Base-by-base conservation (phyloP, 2,329 filamentous ascomycete species). In the Diaporthe sp. region DNA sequence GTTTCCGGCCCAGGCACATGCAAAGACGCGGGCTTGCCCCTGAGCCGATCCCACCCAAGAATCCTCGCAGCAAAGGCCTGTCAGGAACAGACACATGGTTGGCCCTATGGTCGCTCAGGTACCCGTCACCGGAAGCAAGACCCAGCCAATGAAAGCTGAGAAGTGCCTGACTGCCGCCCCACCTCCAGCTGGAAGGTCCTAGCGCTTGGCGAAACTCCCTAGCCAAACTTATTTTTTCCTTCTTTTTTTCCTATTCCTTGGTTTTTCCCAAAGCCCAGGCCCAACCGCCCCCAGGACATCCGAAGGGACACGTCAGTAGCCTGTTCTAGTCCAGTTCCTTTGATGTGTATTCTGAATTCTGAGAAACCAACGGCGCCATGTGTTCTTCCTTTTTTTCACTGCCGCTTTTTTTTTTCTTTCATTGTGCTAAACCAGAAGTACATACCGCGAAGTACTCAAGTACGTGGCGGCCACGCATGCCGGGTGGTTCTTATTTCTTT, bases 1-100 rank as follows among this genome's bases (percentile, higher is more conserved):
- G 57, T 60, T 61, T 31, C 51, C 65, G 70, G 44, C 44, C 22
- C 22, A 68, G 51, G 72, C 72, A 75, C 72, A 72, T 76, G 75
- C 58, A 71, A 65, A 67, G 61, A 51, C 57, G 71, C 25, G 61
- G 28, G 22, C 71, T 65, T 46, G 72, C 75, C 75, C 75, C 73
- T 76, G 73, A 61, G 53, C 68, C 75, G 72, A 76, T 72, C 71
- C 65, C 67, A 76, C 58, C 75, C 58, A 49, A 37, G 73, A 74
- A 55, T 39, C 73, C 79, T 79, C 78, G 72, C 71, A 49, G 58
- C 44, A 51, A 17, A 60, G 79, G 80, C 84, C 83, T 84, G 82
- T 84, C 79, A 84, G 79, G 80, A 80, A 79, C 78, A 78, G 80
- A 83, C 84, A 85, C 83, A 85, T 85, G 83, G 82, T 70, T 76